Evolutionary conservation across 352 stramenopile genomes (phyloP).

Genomic region (Globisporangium middletonii): DNA sequence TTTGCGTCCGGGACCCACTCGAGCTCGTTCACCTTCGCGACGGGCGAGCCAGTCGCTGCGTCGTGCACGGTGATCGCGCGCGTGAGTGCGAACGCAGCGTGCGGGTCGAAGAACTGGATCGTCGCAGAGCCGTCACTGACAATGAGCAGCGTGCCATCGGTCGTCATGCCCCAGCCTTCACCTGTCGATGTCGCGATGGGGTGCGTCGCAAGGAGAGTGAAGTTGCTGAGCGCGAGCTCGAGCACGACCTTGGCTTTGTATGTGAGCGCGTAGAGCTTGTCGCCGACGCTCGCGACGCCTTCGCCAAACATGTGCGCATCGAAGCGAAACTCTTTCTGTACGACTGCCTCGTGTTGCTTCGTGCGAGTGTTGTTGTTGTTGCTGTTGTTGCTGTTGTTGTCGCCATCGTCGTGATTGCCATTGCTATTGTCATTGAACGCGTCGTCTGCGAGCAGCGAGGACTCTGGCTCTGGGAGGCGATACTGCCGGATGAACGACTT

Average conservation of each 20-base stretch:
- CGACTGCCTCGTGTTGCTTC: background rate
- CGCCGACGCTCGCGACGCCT: constrained; percentile 59
- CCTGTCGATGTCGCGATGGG: constrained; percentile 65
- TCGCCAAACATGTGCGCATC: constrained; percentile 66
- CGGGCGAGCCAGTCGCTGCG: constrained; percentile 18
- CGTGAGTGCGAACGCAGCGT: constrained; percentile 41
- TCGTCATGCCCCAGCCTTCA: constrained; percentile 89
- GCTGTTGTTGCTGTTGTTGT: background rate
- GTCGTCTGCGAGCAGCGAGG: background rate
- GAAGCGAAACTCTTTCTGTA: constrained; percentile 51
- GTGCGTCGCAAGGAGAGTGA: constrained; percentile 45
- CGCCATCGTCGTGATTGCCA: background rate
- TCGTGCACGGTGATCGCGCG: constrained; percentile 49
- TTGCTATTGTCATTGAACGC: background rate
- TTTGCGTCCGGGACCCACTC: constrained; percentile 79
- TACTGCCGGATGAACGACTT: constrained; percentile 75
- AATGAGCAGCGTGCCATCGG: constrained; percentile 73
- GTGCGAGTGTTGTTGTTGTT: background rate
- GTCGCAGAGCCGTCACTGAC: constrained; percentile 78
- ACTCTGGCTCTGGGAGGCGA: constrained; percentile 14
- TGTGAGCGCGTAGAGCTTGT: constrained; percentile 79
- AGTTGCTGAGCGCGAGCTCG: constrained; percentile 47
- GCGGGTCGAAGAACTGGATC: constrained; percentile 78
- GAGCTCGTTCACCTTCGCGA: constrained; percentile 80
- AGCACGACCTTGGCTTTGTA: constrained; percentile 70